Evolutionary conservation across 768 basidiomycete species (phyloP), one percentile per base, ranked within the genome.

Genomic region (Tylopilus balloui): DNA sequence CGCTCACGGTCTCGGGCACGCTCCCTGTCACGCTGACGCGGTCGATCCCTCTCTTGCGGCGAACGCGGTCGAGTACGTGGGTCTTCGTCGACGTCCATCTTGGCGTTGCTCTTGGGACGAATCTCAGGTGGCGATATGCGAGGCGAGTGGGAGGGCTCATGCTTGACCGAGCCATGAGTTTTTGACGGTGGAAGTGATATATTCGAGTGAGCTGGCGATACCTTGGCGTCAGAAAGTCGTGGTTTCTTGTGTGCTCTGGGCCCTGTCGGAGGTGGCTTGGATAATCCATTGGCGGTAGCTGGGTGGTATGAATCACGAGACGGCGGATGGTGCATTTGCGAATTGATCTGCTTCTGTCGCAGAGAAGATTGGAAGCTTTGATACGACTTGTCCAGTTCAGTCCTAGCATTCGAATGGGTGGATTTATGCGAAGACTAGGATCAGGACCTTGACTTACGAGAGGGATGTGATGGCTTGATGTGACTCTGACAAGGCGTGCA

Each of bases 221-320:
- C 48, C 46, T 63, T 69, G 6, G 72, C 31, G 15, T 86, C 85
- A 12, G 86, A 82, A 6, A 89, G 69, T 11, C 89, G 83, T 14
- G 80, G 82, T 60, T 86, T 87, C 73, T 92, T 92, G 67, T 86
- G 75, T 21, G 86, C 84, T 47, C 89, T 79, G 3, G 89, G 89
- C 11, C 82, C 89, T 0, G 88, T 92, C 0, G 89, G 89, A 7
- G 79, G 84, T 3, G 71, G 73, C 63, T 82, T 87, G 51, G 52
- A 57, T 54, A 68, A 47, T 12, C 70, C 70, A 43, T 70, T 68
- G 47, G 69, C 57, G 20, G 55, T 53, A 42, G 56, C 39, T 11
- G 66, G 5, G 48, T 76, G 70, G 57, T 79, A 76, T 19, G 69
- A 59, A 45, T 73, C 73, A 21, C 75, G 77, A 40, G 79, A 75